phyloP scores from a whole-genome alignment of 2,329 filamentous ascomycete genomes.

The Scedosporium apiospermum region DNA sequence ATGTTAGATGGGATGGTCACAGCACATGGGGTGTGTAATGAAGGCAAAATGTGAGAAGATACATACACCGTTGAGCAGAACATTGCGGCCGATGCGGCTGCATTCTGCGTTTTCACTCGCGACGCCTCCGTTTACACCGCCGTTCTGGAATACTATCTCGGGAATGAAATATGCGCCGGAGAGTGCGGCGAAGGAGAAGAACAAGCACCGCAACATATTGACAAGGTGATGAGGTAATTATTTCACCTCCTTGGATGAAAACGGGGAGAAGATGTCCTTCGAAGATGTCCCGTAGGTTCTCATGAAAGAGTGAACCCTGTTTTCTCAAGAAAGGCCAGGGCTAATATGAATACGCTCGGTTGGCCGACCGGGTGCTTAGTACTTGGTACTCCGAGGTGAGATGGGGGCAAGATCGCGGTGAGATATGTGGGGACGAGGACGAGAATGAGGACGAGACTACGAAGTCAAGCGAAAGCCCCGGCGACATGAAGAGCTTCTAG shows the following conservation, averaged over 20 bases:
- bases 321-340: too few relatives aligned
- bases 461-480: too few relatives aligned
- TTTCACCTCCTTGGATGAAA: neutral
- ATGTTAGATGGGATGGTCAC: neutral
- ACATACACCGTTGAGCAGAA: slow-evolving; percentile 44
- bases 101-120: slow-evolving; percentile 62
- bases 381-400: too few relatives aligned
- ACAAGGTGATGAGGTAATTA: too few relatives aligned
- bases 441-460: too few relatives aligned
- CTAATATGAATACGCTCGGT: too few relatives aligned
- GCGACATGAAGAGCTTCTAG: too few relatives aligned
- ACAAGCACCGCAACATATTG: neutral
- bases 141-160: neutral
- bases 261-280: neutral
- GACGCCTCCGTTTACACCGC: slow-evolving; percentile 44
- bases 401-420: too few relatives aligned
- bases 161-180: neutral
- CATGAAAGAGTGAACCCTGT: too few relatives aligned
- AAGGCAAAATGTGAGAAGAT: neutral
- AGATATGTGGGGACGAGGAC: too few relatives aligned
- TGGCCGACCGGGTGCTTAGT: too few relatives aligned
- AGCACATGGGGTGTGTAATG: neutral
- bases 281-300: neutral
- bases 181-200: neutral
- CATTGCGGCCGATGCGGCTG: slow-evolving; percentile 56